Percentiles rank a stretch among this genome's conserved stretches.
Evolutionary conservation across 257 asterid genomes (phyloP).

Genomic region (Linaria vulgaris): DNA sequence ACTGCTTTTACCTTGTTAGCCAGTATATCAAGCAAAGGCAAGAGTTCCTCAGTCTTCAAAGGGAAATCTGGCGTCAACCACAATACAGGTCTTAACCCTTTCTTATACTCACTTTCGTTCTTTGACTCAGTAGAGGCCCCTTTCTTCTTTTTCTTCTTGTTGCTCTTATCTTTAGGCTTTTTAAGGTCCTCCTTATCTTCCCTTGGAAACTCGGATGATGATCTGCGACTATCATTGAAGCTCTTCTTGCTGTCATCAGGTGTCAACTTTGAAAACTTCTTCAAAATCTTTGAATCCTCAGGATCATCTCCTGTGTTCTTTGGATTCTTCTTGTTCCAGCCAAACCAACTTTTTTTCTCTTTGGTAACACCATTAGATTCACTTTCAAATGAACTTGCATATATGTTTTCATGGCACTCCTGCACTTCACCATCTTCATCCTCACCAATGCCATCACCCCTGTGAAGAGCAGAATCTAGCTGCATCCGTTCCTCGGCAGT

Average conservation of each 20-base stretch:
- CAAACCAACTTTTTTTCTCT: slow-evolving; percentile 95
- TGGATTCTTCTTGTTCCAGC: slow-evolving; percentile 78
- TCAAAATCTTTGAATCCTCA: slow-evolving; percentile 72
- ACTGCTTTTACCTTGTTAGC: slow-evolving; percentile 97
- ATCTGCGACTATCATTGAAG: slow-evolving; percentile 57
- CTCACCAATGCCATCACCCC: slow-evolving; percentile 73
- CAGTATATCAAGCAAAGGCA: slow-evolving; percentile 94
- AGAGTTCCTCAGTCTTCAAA: slow-evolving; percentile 84
- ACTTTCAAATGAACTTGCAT: slow-evolving; percentile 50
- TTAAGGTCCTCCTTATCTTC: slow-evolving; percentile 69
- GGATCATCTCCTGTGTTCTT: slow-evolving; percentile 74
- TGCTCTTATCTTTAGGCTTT: slow-evolving; percentile 73
- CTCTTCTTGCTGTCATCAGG: slow-evolving; percentile 72
- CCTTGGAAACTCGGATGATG: slow-evolving; percentile 64
- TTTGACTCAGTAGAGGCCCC: slow-evolving; percentile 47
- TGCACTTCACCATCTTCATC: slow-evolving; percentile 74
- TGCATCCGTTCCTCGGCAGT: slow-evolving; percentile 96
- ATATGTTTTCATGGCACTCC: slow-evolving; percentile 62
- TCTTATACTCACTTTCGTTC: slow-evolving; percentile 77
- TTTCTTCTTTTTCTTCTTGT: slow-evolving; percentile 94
- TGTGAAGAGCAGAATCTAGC: slow-evolving; percentile 89
- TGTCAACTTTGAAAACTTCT: slow-evolving; percentile 76
- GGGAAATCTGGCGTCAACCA: slow-evolving; percentile 99
- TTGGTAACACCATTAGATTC: slow-evolving; percentile 74
- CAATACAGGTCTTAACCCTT: slow-evolving; percentile 90